Percentiles rank a stretch among this genome's conserved stretches.
Evolutionary conservation across 441 rosid species (phyloP).

Genomic region (Theobroma grandiflorum): DNA sequence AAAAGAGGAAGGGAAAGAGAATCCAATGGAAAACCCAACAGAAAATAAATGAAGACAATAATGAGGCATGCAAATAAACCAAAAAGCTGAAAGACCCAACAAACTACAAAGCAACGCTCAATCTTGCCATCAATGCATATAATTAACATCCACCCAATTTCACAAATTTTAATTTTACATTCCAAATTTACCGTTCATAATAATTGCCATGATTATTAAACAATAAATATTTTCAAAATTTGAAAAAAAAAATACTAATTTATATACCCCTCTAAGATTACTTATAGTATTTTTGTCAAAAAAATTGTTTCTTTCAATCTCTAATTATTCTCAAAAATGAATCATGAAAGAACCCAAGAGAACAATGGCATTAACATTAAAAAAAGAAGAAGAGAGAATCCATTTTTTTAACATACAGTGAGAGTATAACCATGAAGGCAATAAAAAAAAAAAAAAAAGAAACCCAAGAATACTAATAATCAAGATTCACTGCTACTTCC

Average conservation of each 20-base stretch:
- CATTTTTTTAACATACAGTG: slow-evolving; percentile 18
- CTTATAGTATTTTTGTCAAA: neutral
- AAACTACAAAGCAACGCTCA: neutral
- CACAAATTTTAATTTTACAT: neutral
- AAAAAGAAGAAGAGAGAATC: neutral
- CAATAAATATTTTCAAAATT: too few species aligned
- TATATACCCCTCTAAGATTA: neutral
- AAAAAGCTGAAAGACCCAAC: slow-evolving; percentile 7
- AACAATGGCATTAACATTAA: neutral
- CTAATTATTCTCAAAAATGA: neutral
- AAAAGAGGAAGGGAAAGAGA: neutral
- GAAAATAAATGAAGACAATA: neutral
- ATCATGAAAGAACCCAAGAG: neutral
- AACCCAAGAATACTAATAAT: neutral
- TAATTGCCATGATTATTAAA: too few species aligned
- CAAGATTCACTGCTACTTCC: slow-evolving; percentile 38
- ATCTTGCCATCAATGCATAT: neutral
- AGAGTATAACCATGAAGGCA: neutral
- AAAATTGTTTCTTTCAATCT: neutral
- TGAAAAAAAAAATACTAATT: too few species aligned
- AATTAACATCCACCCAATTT: neutral
- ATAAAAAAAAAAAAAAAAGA: neutral
- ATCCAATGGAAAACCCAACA: slow-evolving; percentile 15
- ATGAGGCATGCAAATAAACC: neutral
- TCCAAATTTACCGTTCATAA: neutral